Evolutionary conservation across 2,329 filamentous ascomycete species (phyloP), one percentile per base, ranked within the genome.

Genomic region (Botrytis medusae): DNA sequence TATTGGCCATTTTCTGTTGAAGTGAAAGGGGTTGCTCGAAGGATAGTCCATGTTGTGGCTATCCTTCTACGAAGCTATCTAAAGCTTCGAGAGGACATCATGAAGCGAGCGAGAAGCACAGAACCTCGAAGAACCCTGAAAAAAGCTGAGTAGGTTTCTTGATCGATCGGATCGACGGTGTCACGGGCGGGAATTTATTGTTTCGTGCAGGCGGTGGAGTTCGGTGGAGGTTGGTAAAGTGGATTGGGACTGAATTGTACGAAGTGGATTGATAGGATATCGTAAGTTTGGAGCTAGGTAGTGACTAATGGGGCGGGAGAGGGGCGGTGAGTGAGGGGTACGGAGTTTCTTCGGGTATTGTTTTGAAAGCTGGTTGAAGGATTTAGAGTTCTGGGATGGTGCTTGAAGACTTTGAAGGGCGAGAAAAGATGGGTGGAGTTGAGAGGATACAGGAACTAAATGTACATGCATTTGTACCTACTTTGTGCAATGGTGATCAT

Each of bases 161-260:
- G 46, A 68, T 68, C 34, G 46, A 68, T 68, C 65, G 65, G 65
- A 68, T 68, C 65, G 48, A 54, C 48, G n/a, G 16, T 68, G 25
- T 54, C 34, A 68, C 10, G 48, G 48, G 48, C 34, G 65, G 65
- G n/a, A 57, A 57, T 42, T 57, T 42, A 57, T 32, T 69, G 48
- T 69, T 57, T 69, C 48, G 37, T 69, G 34, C 48, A 69, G 65
- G 37, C 34, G 48, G 65, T 42, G 34, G 65, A 32, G 9, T 22
- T 57, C 37, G 18, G n/a, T 57, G 34, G 48, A 69, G 34, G 37
- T 29, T 12, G 54, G 40, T 69, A 44, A 42, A 57, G 37, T 57
- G 48, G 63, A 67, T 32, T n/a, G 32, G 32, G 18, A 20, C 29
- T 57, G 48, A 34, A 42, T 42, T 48, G 48, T 69, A n/a, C 37